These are phyloP conservation scores for Hymenochaete sp. DNA, from an alignment of 1,284 basidiomycete species.

Conservation along the genomic window DNA sequence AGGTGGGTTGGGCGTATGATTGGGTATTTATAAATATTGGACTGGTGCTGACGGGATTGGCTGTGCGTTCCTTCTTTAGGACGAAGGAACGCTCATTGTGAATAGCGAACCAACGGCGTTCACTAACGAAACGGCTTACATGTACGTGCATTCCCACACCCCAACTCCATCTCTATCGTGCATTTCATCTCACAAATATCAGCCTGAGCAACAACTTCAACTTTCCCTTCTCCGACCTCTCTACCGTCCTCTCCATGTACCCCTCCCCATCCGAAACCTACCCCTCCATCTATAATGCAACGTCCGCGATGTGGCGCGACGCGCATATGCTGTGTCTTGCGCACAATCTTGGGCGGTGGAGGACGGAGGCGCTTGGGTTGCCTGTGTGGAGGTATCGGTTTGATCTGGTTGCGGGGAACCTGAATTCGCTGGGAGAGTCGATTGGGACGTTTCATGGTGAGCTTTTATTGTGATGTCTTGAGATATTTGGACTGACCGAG, in stretches of 20 bases:
- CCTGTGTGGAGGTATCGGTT: slow-evolving; percentile 38
- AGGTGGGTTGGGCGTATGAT: slow-evolving; percentile 20
- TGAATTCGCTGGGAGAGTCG: slow-evolving; percentile 33
- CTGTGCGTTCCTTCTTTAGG: slow-evolving; percentile 22
- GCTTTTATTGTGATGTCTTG: background rate
- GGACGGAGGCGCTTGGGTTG: slow-evolving; percentile 28
- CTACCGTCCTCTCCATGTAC: slow-evolving; percentile 23
- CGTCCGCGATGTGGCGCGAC: slow-evolving; percentile 34
- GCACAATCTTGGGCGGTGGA: slow-evolving; percentile 31
- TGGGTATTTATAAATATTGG: too few species aligned
- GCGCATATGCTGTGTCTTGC: slow-evolving; percentile 40
- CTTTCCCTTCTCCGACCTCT: slow-evolving; percentile 28
- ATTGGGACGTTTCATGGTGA: slow-evolving; percentile 36
- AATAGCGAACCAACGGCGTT: slow-evolving; percentile 37
- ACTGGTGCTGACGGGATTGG: background rate
- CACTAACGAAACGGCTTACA: slow-evolving; percentile 30
- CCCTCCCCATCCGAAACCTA: slow-evolving; percentile 24
- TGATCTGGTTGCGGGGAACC: slow-evolving; percentile 34
- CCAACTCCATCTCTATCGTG: background rate
- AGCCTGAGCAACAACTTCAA: slow-evolving; percentile 37
- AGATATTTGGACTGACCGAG: background rate
- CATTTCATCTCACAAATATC: background rate
- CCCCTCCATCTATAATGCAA: slow-evolving; percentile 26
- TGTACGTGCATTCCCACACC: slow-evolving; percentile 20
- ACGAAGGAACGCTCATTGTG: slow-evolving; percentile 37